phyloP scores from a whole-genome alignment of 306 rosid genomes.

The Quercus bicolor region DNA sequence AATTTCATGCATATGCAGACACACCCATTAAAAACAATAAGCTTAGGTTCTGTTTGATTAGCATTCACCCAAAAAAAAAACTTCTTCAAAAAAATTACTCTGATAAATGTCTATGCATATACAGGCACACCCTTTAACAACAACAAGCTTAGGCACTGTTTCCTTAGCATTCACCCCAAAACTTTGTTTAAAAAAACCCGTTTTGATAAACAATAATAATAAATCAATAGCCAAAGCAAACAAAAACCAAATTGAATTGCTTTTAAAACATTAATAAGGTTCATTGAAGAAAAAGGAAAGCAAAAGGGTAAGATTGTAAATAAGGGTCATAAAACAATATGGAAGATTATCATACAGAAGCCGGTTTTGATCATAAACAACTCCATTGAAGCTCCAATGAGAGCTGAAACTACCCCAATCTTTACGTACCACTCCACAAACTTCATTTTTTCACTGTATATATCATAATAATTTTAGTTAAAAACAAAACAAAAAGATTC shows the following conservation, averaged over 20 bases:
- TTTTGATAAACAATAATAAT: background rate
- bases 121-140: background rate
- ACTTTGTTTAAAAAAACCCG: background rate
- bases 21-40: background rate
- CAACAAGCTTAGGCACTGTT: background rate
- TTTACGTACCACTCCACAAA: conserved; percentile 86
- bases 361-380: conserved; percentile 85
- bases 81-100: background rate
- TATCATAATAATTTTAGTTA: background rate
- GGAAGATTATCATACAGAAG: conserved; percentile 83
- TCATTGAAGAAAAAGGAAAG: background rate
- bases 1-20: background rate
- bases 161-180: background rate
- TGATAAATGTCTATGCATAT: background rate
- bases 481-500: background rate
- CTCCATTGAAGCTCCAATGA: conserved; percentile 91
- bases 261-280: background rate
- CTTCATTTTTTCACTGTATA: conserved; percentile 55
- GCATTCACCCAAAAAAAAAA: background rate
- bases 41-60: background rate
- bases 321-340: conserved; percentile 17
- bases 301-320: background rate
- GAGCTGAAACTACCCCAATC: conserved; percentile 67
- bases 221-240: background rate
- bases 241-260: background rate